phyloP scores from a whole-genome alignment of 2,329 filamentous ascomycete genomes.

The Phoma sp. region DNA sequence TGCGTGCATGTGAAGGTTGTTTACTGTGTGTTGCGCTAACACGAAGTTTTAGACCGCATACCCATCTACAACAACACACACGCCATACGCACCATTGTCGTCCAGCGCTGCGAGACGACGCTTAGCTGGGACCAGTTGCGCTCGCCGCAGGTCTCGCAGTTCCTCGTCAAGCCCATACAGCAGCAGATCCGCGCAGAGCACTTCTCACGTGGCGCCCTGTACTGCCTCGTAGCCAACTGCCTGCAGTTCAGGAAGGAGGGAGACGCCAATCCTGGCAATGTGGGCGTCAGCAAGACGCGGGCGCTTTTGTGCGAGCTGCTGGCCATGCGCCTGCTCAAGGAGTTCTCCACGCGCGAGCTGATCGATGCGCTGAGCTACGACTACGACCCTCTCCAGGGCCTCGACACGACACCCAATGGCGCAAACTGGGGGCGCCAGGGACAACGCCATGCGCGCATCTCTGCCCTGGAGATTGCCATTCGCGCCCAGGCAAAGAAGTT shows the following conservation, averaged over 20 bases:
- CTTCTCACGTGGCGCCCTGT: slow-evolving; percentile 84
- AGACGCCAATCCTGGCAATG: slow-evolving; percentile 80
- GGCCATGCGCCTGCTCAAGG: slow-evolving; percentile 86
- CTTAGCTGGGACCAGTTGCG: slow-evolving; percentile 93
- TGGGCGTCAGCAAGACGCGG: slow-evolving; percentile 81
- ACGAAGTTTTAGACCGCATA: slow-evolving; percentile 69
- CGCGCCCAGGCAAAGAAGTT: slow-evolving; percentile 92
- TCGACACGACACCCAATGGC: slow-evolving; percentile 57
- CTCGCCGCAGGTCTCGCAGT: slow-evolving; percentile 95
- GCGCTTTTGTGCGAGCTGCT: slow-evolving; percentile 90
- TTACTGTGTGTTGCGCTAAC: slow-evolving; percentile 31
- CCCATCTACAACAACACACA: slow-evolving; percentile 92
- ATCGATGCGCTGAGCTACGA: slow-evolving; percentile 96
- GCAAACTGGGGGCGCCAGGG: slow-evolving; percentile 33
- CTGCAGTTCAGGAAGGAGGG: slow-evolving; percentile 91
- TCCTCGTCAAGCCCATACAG: slow-evolving; percentile 93
- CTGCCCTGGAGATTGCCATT: slow-evolving; percentile 91
- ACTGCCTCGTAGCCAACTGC: slow-evolving; percentile 91
- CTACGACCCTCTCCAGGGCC: slow-evolving; percentile 88
- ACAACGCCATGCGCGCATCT: slow-evolving; percentile 74
- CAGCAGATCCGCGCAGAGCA: slow-evolving; percentile 83
- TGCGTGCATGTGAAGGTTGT: slow-evolving; percentile 13
- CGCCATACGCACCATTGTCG: slow-evolving; percentile 82
- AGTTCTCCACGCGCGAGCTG: slow-evolving; percentile 86
- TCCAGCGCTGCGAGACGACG: slow-evolving; percentile 86